Conservation (phyloP, 805 yeast genomes). For the Candida saitoana region DNA sequence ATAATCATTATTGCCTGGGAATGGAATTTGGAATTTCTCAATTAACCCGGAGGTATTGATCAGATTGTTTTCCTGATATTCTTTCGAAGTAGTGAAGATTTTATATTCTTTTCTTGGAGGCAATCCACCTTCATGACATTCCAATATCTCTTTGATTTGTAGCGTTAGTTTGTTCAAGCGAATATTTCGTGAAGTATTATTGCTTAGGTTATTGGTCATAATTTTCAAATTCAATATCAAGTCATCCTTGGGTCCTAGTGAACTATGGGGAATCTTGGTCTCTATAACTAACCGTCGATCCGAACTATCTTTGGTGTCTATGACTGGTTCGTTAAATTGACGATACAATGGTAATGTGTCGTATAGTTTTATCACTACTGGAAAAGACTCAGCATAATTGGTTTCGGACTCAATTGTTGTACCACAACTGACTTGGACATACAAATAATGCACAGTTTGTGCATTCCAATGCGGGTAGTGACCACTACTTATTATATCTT, state of each 20-base stretch:
- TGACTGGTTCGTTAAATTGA: slow-evolving; percentile 51
- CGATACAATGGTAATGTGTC: slow-evolving; percentile 54
- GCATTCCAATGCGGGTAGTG: slow-evolving; percentile 45
- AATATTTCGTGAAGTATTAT: slow-evolving; percentile 25
- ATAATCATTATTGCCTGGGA: slow-evolving; percentile 36
- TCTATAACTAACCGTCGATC: slow-evolving; percentile 49
- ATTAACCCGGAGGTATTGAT: slow-evolving; percentile 26
- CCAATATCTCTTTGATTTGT: slow-evolving; percentile 52
- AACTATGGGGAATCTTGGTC: slow-evolving; percentile 45
- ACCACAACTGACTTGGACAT: slow-evolving; percentile 35
- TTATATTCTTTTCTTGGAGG: slow-evolving; percentile 45
- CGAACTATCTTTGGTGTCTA: slow-evolving; percentile 40
- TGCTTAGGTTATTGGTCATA: slow-evolving; percentile 34
- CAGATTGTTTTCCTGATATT: slow-evolving; percentile 17
- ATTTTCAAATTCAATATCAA: slow-evolving; percentile 37
- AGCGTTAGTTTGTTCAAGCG: slow-evolving; percentile 43
- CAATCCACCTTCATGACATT: slow-evolving; percentile 48
- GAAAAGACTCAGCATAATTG: slow-evolving; percentile 34
- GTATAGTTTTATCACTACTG: slow-evolving; percentile 52
- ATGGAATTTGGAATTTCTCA: slow-evolving; percentile 20
- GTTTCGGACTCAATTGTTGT: slow-evolving; percentile 26
- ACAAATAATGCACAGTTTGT: slow-evolving; percentile 43
- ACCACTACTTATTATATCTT: slow-evolving; percentile 52
- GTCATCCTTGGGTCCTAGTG: slow-evolving; percentile 57
- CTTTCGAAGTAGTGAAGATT: slow-evolving; percentile 30